A percentile compares a stretch with the other conserved stretches of the same genome.
Evolutionary conservation across 176 grass and related monocot genomes (phyloP).

Genomic region (Melocanna baccifera): DNA sequence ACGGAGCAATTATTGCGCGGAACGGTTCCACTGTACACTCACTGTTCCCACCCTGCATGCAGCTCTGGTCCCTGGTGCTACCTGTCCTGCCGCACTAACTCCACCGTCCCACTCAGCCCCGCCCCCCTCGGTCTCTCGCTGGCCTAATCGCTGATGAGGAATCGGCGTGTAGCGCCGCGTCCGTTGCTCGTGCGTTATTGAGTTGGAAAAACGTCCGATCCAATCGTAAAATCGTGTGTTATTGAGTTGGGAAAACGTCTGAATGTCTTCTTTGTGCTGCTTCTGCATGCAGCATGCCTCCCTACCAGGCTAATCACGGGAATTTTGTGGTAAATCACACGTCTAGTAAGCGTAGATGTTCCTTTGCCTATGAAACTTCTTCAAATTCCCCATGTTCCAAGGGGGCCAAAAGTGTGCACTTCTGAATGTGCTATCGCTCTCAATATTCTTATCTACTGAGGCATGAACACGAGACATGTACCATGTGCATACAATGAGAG

Average conservation of each 20-base stretch:
- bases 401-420: neutral
- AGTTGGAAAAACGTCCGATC: neutral
- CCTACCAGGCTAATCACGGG: neutral
- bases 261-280: neutral
- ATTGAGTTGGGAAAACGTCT: neutral
- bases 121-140: neutral
- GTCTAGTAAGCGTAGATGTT: neutral
- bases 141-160: neutral
- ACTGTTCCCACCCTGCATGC: neutral
- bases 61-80: slow-evolving; percentile 12
- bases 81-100: neutral
- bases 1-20: neutral
- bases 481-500: neutral
- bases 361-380: neutral
- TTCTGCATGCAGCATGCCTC: neutral
- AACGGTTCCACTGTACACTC: neutral
- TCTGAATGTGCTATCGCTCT: neutral
- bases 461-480: neutral
- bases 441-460: neutral
- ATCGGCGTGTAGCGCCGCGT: neutral
- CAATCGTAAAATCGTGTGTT: neutral
- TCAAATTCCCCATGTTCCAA: neutral
- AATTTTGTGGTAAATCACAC: neutral
- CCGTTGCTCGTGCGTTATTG: neutral
- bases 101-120: neutral